Evolutionary conservation across 805 yeast species (phyloP), one percentile per base, ranked within the genome.

Genomic region (Barnettozyma sucrosica): DNA sequence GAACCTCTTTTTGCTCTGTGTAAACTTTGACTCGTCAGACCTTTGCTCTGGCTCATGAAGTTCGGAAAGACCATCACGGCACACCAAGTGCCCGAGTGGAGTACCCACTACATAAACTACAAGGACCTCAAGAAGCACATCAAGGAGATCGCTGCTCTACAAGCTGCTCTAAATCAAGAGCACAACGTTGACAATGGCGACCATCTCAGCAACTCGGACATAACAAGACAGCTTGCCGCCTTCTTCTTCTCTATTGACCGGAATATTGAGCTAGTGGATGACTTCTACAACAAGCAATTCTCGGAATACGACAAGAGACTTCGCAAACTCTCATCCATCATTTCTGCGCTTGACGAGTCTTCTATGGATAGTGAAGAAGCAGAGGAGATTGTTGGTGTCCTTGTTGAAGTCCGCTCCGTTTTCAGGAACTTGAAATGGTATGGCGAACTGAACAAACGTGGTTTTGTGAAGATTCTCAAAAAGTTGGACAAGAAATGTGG

Each of bases 71-170:
- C 62, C 7, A 72, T 87, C 55, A 68, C 80, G 28, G 73, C 85
- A 42, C 95, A 92, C 66, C 96, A 89, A 71, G 89, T 90, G 48
- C 97, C 97, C 4, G 96, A 89, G 66, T 92, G 98, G 98, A 46
- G 49, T 16, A 77, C 79, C 49, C 76, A 76, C 58, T 92, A 92
- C 61, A 77, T 92, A 74, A 85, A 88, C 67, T 92, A 92, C 67
- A 92, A 89, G 64, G 79, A 76, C 43, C 72, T 92, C 55, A 92
- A 92, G 69, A 82, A 85, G 59, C 78, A 80, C 57, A 86, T 92
- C 66, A 87, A 87, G 63, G 75, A 72, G 37, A 77, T 87, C 21
- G 76, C 73, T 28, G 54, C 53, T 4, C 70, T 70, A 41, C 79
- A 79, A 55, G 59, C 65, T 39, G 66, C 63, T 24, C 56, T 66